Evolutionary conservation across 2,329 filamentous ascomycete genomes (phyloP), one percentile per base, ranked within the genome.

Genomic region (Scedosporium aurantiacum): DNA sequence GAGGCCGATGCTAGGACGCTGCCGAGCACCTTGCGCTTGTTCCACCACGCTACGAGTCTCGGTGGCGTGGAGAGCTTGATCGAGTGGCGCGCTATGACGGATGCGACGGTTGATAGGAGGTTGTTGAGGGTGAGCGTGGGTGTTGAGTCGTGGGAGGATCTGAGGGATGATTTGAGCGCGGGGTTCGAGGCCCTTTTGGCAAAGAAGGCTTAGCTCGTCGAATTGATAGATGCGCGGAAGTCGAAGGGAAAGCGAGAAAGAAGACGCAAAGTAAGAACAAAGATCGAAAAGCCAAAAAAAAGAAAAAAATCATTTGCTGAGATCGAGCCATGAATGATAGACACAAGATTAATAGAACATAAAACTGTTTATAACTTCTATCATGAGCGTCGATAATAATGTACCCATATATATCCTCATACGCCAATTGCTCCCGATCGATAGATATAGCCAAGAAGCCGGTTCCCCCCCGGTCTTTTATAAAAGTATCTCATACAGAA

Each of bases 51-150:
- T 5, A 99, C 94, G 2, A 95, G 90, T 72, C 75, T 97, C 28
- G 94, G 94, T 2, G 93, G 94, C 4, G 91, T 97, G 8, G 94
- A 97, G 81, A 94, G 90, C 69, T 75, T 97, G 77, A 92, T 99
- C 67, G 94, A 99, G 81, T 99, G 94, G 94, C 81, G 94, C 63
- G 84, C 88, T 57, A 94, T 99, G 90, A 87, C 86, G 63, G 94
- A 99, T 77, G 68, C 74, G 2, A 78, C 72, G 1, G 86, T 95
- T 45, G 90, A 95, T 70, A 82, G 79, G 69, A 79, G 83, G 62
- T 72, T 97, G 71, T 69, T 97, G 73, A 78, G 94, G 59, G 76
- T 99, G 32, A 97, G 92, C 72, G 76, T 97, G 40, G 94, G 94
- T 0, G 82, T 97, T 37, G 94, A 99, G 78, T 84, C 82, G 56